phyloP scores from a whole-genome alignment of 176 grass and related monocot species.

The Bonia amplexicaulis region DNA sequence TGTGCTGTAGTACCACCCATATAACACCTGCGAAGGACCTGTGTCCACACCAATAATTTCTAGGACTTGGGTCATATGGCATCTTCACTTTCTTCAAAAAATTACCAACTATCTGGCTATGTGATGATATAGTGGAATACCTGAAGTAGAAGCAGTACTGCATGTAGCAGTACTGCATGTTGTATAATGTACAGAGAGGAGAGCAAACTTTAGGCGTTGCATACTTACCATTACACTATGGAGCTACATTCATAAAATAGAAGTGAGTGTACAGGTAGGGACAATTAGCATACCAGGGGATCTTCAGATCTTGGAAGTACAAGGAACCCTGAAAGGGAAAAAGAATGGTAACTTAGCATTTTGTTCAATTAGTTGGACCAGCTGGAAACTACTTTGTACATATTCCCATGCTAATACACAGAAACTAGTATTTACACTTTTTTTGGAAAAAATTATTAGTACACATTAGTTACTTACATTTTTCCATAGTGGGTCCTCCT shows the following conservation, averaged over 20 bases:
- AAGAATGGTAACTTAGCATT: not conserved
- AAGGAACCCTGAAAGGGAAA: conserved; percentile 50
- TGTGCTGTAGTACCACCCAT: no score
- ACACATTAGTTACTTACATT: conserved; percentile 49
- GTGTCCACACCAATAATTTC: conserved; percentile 74
- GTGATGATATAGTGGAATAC: conserved; percentile 60
- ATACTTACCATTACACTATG: not conserved
- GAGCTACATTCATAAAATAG: not conserved
- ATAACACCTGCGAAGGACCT: conserved; percentile 48
- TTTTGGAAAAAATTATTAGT: not conserved
- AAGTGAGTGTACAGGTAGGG: not conserved
- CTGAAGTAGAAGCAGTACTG: conserved; percentile 22
- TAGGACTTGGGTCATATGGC: conserved; percentile 44
- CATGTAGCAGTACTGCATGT: no score
- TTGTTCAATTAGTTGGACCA: not conserved
- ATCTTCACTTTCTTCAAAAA: conserved; percentile 76
- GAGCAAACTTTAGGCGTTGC: not conserved
- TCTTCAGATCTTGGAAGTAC: conserved; percentile 52
- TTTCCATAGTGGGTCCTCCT: conserved; percentile 48
- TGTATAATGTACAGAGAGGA: not conserved
- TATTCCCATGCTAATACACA: not conserved
- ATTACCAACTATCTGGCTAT: conserved; percentile 39
- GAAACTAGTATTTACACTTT: not conserved
- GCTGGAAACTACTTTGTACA: not conserved
- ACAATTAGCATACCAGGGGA: conserved; percentile 58